phyloP scores from a whole-genome alignment of 2,329 filamentous ascomycete genomes.

The Herpotrichia juniperi region DNA sequence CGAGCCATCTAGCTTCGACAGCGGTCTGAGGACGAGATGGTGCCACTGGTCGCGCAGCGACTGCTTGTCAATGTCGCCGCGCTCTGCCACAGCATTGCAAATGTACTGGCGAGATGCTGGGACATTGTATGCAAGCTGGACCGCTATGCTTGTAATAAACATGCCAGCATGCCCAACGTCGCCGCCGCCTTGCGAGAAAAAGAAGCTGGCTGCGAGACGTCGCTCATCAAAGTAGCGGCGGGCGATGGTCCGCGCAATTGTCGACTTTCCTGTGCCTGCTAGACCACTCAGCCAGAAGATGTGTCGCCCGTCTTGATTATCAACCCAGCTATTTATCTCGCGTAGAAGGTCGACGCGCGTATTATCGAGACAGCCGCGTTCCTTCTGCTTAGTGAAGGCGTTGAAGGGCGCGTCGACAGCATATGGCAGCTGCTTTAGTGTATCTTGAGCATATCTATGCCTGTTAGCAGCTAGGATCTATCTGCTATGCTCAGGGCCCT shows the following conservation, averaged over 20 bases:
- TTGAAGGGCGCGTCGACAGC: conserved; percentile 28
- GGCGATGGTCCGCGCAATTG: conserved; percentile 37
- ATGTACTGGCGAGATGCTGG: conserved; percentile 15
- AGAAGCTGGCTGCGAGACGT: conserved; percentile 24
- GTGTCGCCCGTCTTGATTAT: conserved; percentile 13
- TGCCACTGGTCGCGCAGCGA: conserved; percentile 24
- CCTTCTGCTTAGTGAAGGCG: conserved; percentile 23
- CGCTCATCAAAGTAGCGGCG: conserved; percentile 9
- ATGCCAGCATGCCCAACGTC: conserved; percentile 14
- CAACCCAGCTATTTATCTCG: conserved; percentile 26
- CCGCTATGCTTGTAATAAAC: conserved; percentile 26
- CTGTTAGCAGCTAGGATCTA: too few species aligned
- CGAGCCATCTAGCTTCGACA: conserved; percentile 1
- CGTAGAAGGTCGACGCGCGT: conserved; percentile 31
- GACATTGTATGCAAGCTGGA: conserved; percentile 12
- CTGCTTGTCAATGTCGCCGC: conserved; percentile 12
- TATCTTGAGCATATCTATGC: not conserved
- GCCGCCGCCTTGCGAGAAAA: conserved; percentile 21
- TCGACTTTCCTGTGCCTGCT: conserved; percentile 43
- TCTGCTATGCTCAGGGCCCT: too few species aligned
- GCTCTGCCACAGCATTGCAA: conserved; percentile 16
- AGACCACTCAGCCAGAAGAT: conserved; percentile 42
- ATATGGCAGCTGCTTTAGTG: not conserved
- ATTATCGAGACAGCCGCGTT: conserved; percentile 23
- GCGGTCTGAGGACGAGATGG: conserved; percentile 18